phyloP scores from a whole-genome alignment of 1,139 yeast species.

The Wickerhamomyces sp. region DNA sequence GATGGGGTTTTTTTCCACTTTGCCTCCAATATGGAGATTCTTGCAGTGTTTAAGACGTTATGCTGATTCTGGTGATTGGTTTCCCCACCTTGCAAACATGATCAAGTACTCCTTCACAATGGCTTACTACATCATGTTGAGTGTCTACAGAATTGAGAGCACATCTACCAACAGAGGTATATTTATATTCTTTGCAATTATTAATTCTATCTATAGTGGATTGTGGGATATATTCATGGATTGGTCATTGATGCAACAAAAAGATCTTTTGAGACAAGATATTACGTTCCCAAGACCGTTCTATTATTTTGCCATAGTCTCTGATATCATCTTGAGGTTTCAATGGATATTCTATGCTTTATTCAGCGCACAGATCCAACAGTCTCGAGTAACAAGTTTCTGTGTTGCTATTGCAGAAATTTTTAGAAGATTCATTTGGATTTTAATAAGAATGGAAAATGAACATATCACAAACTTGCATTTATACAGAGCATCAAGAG shows the following conservation, averaged over 20 bases:
- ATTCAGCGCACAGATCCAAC: slow-evolving; percentile 73
- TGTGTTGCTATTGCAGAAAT: slow-evolving; percentile 78
- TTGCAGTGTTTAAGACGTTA: slow-evolving; percentile 89
- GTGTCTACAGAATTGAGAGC: slow-evolving; percentile 68
- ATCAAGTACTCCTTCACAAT: slow-evolving; percentile 65
- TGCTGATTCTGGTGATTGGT: slow-evolving; percentile 90
- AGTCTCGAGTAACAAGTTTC: slow-evolving; percentile 87
- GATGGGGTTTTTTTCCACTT: slow-evolving; percentile 77
- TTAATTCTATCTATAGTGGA: slow-evolving; percentile 66
- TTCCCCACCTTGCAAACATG: slow-evolving; percentile 95
- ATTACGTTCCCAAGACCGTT: slow-evolving; percentile 50
- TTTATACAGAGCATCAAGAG: slow-evolving; percentile 80
- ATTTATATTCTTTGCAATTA: slow-evolving; percentile 67
- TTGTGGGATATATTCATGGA: slow-evolving; percentile 95
- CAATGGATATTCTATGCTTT: slow-evolving; percentile 83
- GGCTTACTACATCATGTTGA: slow-evolving; percentile 66
- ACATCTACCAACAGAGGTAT: slow-evolving; percentile 41
- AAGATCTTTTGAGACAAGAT: slow-evolving; percentile 63
- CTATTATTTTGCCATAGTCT: slow-evolving; percentile 71
- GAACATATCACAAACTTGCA: slow-evolving; percentile 91
- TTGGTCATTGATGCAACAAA: slow-evolving; percentile 83
- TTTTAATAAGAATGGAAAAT: slow-evolving; percentile 87
- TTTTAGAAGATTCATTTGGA: slow-evolving; percentile 80
- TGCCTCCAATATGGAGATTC: slow-evolving; percentile 89
- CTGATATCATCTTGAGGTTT: slow-evolving; percentile 71